Evolutionary conservation across 495 filamentous ascomycete species (phyloP), one percentile per base, ranked within the genome.

Genomic region (Penicillium psychrofluorescens): DNA sequence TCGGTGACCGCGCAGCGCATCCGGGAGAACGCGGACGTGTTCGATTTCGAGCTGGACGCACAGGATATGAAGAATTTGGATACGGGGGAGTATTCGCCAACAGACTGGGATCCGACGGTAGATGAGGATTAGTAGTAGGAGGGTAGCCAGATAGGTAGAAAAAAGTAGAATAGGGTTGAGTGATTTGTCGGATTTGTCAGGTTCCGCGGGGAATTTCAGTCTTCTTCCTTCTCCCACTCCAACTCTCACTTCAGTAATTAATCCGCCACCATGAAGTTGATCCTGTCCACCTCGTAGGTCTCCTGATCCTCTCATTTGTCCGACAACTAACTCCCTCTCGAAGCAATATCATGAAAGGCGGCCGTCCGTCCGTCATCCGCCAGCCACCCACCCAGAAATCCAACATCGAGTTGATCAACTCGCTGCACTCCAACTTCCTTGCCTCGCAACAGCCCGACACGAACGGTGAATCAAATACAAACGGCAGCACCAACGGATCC

Each of bases 231-330:
- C 22, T 39, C 30, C 28, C 36, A 12, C 31, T 41, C 11, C 29
- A 15, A 37, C 29, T 15, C 22, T 6, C 22, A 22, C 22, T 6
- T 3, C 22, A 22, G 22, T 22, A 22, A 22, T 22, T 4, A 22
- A 3, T 4, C 22, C 22, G 22, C 22, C 44, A 61, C 46, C 40
- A 87, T 83, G 70, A 86, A 87, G 71, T 74, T 95, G 64, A 81
- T 95, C 36, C 80, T 95, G 44, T 94, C 88, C 30, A 95, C 89
- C 37, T 90, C 86, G 86, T 91, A 74, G 61, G 79, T 58, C 34
- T 11, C 40, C 38, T 34, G 31, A 38, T 44, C 45, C 33, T 22
- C 22, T 22, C 22, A 6, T 22, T 22, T 22, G 22, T 22, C 22
- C 22, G 4, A 4, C 22, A 22, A 22, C 22, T 22, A 22, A 22